Conservation (phyloP, 345 rosid genomes). For the Euphorbia pulcherrima region DNA sequence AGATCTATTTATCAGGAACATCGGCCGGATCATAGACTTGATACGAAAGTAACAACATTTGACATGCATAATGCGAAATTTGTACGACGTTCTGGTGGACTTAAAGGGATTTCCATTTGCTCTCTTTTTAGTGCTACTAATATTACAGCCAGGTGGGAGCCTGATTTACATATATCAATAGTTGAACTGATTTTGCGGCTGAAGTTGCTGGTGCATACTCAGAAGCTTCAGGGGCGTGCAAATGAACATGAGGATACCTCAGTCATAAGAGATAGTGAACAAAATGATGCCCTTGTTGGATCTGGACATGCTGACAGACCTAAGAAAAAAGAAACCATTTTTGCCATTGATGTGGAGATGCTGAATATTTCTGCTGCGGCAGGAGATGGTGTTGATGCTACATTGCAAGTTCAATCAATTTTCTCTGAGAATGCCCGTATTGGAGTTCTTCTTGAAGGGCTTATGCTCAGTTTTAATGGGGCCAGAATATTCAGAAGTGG, state of each 20-base stretch:
- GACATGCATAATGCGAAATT: conserved; percentile 86
- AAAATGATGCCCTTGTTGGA: conserved; percentile 38
- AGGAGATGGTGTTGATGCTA: conserved; percentile 90
- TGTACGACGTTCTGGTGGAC: conserved; percentile 86
- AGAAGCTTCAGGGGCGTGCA: conserved; percentile 48
- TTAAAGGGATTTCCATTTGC: conserved; percentile 76
- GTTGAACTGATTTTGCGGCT: conserved; percentile 68
- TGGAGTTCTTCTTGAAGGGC: conserved; percentile 94
- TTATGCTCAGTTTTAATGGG: conserved; percentile 65
- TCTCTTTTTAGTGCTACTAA: conserved; percentile 93
- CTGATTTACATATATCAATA: conserved; percentile 77
- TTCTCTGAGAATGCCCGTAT: conserved; percentile 95
- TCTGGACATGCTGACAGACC: conserved; percentile 45
- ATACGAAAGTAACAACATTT: conserved; percentile 54
- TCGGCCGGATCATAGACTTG: conserved; percentile 50
- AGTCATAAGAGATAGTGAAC: conserved; percentile 37
- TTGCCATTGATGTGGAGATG: conserved; percentile 89
- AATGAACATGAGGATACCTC: conserved; percentile 30
- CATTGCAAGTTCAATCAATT: conserved; percentile 82
- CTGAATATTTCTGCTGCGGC: conserved; percentile 71
- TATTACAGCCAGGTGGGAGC: conserved; percentile 85
- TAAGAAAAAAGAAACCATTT: conserved; percentile 84
- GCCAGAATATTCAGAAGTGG: conserved; percentile 70
- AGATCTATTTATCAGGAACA: conserved; percentile 73
- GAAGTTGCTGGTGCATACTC: conserved; percentile 53